Evolutionary conservation across 805 yeast genomes (phyloP).

Genomic region (Clavispora phyllophila): DNA sequence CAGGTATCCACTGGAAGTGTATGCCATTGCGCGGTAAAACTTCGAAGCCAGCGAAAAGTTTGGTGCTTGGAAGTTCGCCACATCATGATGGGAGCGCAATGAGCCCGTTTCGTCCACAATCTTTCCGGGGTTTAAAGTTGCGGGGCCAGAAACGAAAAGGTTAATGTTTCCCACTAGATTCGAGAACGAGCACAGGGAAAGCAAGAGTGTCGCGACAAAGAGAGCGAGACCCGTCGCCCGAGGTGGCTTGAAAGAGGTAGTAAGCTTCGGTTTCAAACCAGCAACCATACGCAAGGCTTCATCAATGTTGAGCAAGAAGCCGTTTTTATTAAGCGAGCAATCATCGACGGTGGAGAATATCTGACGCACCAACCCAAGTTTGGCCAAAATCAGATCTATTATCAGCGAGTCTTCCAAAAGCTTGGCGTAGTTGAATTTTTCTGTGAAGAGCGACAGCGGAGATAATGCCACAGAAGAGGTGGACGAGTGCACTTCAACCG

Average conservation of each 20-base stretch:
- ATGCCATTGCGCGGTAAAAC: conserved; percentile 25
- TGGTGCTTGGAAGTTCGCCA: conserved; percentile 25
- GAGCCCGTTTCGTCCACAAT: conserved; percentile 17
- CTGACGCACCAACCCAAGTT: background rate
- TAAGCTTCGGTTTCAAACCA: conserved; percentile 19
- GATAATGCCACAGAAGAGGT: background rate
- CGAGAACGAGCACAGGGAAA: conserved; percentile 16
- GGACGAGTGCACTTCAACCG: conserved; percentile 20
- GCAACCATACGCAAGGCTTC: conserved; percentile 5
- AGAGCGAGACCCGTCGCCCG: conserved; percentile 35
- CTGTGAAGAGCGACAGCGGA: background rate
- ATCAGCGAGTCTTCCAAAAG: background rate
- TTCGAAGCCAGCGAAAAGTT: conserved; percentile 21
- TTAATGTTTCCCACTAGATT: conserved; percentile 23
- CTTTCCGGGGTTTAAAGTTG: conserved; percentile 33
- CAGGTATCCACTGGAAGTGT: conserved; percentile 26
- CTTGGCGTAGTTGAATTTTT: conserved; percentile 1
- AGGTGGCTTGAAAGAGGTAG: conserved; percentile 25
- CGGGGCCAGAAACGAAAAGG: conserved; percentile 35
- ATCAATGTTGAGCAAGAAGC: background rate
- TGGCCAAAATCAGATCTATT: background rate
- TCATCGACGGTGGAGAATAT: background rate
- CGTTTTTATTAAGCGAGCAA: background rate
- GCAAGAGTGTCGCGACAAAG: conserved; percentile 18
- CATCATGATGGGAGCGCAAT: conserved; percentile 34